Evolutionary conservation across 2,329 filamentous ascomycete species (phyloP).

Genomic region (Pseudopithomyces chartarum): DNA sequence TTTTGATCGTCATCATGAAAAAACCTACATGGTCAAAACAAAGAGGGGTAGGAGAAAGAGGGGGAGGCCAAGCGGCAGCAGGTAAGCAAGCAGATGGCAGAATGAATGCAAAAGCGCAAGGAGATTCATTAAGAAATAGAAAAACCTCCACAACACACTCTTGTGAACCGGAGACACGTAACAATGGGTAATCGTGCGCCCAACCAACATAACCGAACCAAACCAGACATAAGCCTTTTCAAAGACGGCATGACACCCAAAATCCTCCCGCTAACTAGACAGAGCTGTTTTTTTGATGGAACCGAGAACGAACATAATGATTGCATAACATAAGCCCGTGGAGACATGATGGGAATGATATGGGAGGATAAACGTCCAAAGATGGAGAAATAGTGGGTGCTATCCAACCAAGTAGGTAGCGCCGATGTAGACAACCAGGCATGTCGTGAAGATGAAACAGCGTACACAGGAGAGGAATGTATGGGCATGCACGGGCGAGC

Average conservation of each 20-base stretch:
- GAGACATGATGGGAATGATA: slow-evolving; percentile 38
- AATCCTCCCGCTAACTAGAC: slow-evolving; percentile 22
- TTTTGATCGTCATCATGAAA: slow-evolving; percentile 6
- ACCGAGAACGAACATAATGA: slow-evolving; percentile 23
- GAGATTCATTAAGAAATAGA: slow-evolving; percentile 32
- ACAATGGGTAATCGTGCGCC: slow-evolving; percentile 25
- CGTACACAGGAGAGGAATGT: slow-evolving; percentile 32
- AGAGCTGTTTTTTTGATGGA: slow-evolving; percentile 29
- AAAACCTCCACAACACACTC: slow-evolving; percentile 18
- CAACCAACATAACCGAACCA: slow-evolving; percentile 17
- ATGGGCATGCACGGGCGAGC: slow-evolving; percentile 9
- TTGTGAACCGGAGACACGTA: slow-evolving; percentile 30
- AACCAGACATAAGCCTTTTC: slow-evolving; percentile 9
- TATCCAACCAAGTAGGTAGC: slow-evolving; percentile 39
- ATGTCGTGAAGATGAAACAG: slow-evolving; percentile 39
- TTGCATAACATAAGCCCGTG: slow-evolving; percentile 29
- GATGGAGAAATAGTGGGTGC: slow-evolving; percentile 22
- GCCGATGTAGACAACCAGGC: slow-evolving; percentile 41
- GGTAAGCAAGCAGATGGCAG: not conserved
- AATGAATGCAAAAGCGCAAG: slow-evolving; percentile 17
- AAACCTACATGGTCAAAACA: slow-evolving; percentile 7
- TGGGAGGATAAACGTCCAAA: slow-evolving; percentile 31
- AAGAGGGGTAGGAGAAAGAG: not conserved
- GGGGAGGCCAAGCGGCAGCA: not conserved
- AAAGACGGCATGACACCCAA: slow-evolving; percentile 18